Evolutionary conservation across 2,329 filamentous ascomycete genomes (phyloP), one percentile per base, ranked within the genome.

Genomic region (Elsinoe necatrix): DNA sequence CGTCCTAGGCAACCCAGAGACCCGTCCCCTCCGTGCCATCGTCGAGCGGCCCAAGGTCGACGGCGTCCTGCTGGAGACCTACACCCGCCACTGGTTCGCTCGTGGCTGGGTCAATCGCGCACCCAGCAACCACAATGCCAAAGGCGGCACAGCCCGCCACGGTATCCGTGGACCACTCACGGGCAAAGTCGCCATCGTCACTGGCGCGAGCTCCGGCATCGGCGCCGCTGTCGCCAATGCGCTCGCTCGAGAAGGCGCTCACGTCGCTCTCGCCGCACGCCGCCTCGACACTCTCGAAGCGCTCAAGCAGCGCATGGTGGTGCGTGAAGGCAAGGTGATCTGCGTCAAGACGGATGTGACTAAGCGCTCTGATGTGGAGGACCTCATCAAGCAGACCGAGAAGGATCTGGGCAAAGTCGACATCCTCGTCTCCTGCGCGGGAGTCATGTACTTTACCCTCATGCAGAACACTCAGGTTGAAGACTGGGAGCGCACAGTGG

Each of bases 381-480:
- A 78, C 0, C 80, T 92, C 2, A 75, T 91, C 59, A 69, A 72
- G 2, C 75, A 79, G 0, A 76, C 85, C 1, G 74, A 74, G 23
- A 76, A 80, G 45, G 74, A 83, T 62, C 81, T 91, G 0, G 87
- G 87, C 0, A 80, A 84, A 0, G 76, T 91, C 43, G 87, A 92
- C 67, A 87, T 91, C 54, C 78, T 92, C n/a, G 81, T 92, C 51
- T 83, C 83, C 39, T 89, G 86, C 65, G 88, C 87, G 0, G 87
- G 87, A 34, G 87, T 92, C 67, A 92, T 92, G 87, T 92, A 92
- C 73, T 92, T 84, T 72, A 91, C 87, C 56, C 84, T 91, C 83
- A 91, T 92, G 87, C 81, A 84, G 57, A 91, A 90, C 67, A 79
- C 75, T 14, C 79, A 86, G 61, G 80, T 76, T 0, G 85, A 87